Evolutionary conservation across 192 early-diverging fungal species (phyloP), one percentile per base, ranked within the genome.

Genomic region (Coemansia sp.): DNA sequence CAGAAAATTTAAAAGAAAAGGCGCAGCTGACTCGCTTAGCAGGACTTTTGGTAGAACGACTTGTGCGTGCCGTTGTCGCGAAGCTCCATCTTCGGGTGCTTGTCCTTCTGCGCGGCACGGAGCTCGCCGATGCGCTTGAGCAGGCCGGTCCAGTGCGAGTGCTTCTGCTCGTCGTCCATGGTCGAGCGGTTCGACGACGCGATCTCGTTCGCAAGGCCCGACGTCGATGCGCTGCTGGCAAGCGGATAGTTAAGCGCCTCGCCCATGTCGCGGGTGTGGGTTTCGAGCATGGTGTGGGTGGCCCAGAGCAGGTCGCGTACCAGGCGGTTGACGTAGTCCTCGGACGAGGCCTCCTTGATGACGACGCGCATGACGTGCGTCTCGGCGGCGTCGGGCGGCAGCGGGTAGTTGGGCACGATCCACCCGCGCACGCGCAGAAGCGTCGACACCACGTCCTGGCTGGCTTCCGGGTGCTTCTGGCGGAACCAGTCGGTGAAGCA

Each of bases 351-450:
- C 64, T 87, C 88, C 32, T 87, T 75, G 7, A 91, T 79, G 7
- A 91, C 89, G 19, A 91, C 83, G 10, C 89, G 86, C 55, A 90
- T 50, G 30, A 89, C 68, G 42, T 86, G 83, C 46, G 82, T 61
- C 9, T 62, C 45, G 54, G 78, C 72, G 0, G 65, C 59, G 45
- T 76, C 45, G 5, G 82, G 83, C 0, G 89, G 84, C 69, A 90
- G 79, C n/a, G 85, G 80, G 62, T 91, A 91, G 47, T 86, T 86
- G 57, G 89, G 89, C 3, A 91, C 85, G 61, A 91, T 88, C 89
- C 89, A 91, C 10, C 88, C 87, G 47, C 83, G 83, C 46, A 86
- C 83, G 39, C 84, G 86, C 36, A 90, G 68, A 58, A 85, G 66
- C 24, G 73, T 77, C 14, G 85, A 74, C 24, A 90, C 58, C 27